Evolutionary conservation across 441 rosid species (phyloP).

Genomic region (Croton setiger): DNA sequence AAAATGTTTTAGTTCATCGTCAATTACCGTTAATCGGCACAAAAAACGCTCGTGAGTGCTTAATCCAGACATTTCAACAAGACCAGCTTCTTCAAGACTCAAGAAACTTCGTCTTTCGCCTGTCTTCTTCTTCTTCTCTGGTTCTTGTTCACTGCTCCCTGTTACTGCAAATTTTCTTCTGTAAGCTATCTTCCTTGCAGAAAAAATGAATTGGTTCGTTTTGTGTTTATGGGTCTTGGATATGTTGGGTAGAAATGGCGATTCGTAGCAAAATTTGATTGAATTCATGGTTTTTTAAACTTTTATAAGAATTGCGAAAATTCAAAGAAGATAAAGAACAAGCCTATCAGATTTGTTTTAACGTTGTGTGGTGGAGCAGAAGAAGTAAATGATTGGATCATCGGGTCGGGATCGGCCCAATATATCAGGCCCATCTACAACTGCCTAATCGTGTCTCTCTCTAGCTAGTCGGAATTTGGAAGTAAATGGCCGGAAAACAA

Average conservation of each 20-base stretch:
- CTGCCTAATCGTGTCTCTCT: neutral
- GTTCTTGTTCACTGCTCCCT: constrained; percentile 30
- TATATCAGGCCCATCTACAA: neutral
- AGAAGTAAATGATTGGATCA: constrained; percentile 7
- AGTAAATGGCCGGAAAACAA: too few relatives aligned
- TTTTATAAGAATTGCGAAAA: neutral
- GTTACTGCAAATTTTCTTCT: constrained; percentile 24
- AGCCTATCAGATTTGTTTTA: constrained; percentile 15
- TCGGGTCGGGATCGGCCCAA: too few relatives aligned
- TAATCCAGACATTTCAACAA: constrained; percentile 74
- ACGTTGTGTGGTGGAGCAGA: constrained; percentile 24
- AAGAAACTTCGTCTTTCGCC: constrained; percentile 47
- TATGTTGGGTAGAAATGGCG: constrained; percentile 21
- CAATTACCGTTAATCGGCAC: constrained; percentile 70
- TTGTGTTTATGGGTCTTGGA: constrained; percentile 15
- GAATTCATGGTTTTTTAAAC: constrained; percentile 25
- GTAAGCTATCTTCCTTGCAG: constrained; percentile 7
- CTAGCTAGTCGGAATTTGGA: too few relatives aligned
- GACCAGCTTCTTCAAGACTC: constrained; percentile 81
- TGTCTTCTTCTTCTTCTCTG: constrained; percentile 33
- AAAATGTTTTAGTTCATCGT: neutral
- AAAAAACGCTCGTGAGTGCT: constrained; percentile 82
- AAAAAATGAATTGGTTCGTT: constrained; percentile 6
- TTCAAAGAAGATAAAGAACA: neutral
- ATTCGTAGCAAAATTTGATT: constrained; percentile 23